Conservation (phyloP, 257 asterid species). For the Primulina tabacum region DNA sequence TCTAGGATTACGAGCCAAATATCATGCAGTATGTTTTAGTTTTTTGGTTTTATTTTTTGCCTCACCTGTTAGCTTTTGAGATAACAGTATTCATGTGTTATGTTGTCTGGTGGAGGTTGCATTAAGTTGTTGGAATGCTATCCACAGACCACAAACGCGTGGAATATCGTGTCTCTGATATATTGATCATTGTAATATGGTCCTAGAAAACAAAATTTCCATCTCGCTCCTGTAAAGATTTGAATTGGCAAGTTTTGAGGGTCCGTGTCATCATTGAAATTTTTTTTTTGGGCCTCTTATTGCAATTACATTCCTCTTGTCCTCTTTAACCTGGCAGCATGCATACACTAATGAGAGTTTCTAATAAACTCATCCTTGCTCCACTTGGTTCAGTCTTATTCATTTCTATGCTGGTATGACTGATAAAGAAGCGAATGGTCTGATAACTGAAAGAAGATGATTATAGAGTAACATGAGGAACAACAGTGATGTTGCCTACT, state of each 20-base stretch:
- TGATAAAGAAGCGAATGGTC: too few relatives aligned
- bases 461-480: neutral
- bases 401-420: neutral
- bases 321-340: neutral
- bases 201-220: neutral
- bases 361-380: neutral
- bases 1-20: constrained; percentile 81
- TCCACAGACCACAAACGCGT: neutral
- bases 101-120: constrained; percentile 9
- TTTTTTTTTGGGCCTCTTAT: neutral
- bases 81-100: neutral
- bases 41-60: neutral
- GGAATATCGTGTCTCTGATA: neutral
- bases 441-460: too few relatives aligned
- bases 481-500: neutral
- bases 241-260: neutral
- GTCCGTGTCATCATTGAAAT: neutral
- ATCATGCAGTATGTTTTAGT: constrained; percentile 68
- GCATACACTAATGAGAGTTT: neutral
- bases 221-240: neutral
- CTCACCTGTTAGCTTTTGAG: constrained; percentile 22
- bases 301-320: neutral
- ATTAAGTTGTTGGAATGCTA: constrained; percentile 3
- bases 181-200: constrained; percentile 2
- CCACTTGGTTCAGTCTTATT: neutral